Evolutionary conservation across 371 early-diverging fungal species (phyloP).

Genomic region (Phascolomyces articulosus): DNA sequence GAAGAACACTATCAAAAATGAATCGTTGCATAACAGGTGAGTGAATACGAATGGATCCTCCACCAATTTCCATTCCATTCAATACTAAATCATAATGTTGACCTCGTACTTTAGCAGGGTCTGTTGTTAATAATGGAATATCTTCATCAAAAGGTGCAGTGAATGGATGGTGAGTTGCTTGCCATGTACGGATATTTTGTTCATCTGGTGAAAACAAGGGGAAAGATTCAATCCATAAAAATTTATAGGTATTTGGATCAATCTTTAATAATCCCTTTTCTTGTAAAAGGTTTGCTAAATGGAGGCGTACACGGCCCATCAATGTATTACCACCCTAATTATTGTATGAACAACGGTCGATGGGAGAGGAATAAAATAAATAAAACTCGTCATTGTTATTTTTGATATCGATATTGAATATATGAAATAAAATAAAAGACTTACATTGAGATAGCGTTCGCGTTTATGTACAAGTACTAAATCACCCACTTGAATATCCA

Average conservation of each 20-base stretch:
- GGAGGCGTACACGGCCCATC: constrained; percentile 74
- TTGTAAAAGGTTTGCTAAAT: constrained; percentile 58
- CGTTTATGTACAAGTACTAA: constrained; percentile 64
- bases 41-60: constrained; percentile 92
- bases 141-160: constrained; percentile 82
- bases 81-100: constrained; percentile 92
- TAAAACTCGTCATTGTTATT: no score
- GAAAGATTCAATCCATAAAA: constrained; percentile 90
- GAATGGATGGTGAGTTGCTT: constrained; percentile 92
- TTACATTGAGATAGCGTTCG: constrained; percentile 55
- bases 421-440: constrained; percentile 15
- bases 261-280: constrained; percentile 57
- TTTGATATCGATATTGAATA: no score
- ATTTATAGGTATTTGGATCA: constrained; percentile 59
- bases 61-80: constrained; percentile 92
- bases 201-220: constrained; percentile 83
- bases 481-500: constrained; percentile 61
- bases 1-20: constrained; percentile 74
- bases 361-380: no score
- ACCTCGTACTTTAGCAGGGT: constrained; percentile 75
- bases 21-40: constrained; percentile 75
- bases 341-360: no score
- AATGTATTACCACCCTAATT: constrained; percentile 74
- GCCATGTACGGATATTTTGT: constrained; percentile 46
- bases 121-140: constrained; percentile 57